Conservation (phyloP, 2,329 filamentous ascomycete genomes). For the Tolypocladium ovalisporum region DNA sequence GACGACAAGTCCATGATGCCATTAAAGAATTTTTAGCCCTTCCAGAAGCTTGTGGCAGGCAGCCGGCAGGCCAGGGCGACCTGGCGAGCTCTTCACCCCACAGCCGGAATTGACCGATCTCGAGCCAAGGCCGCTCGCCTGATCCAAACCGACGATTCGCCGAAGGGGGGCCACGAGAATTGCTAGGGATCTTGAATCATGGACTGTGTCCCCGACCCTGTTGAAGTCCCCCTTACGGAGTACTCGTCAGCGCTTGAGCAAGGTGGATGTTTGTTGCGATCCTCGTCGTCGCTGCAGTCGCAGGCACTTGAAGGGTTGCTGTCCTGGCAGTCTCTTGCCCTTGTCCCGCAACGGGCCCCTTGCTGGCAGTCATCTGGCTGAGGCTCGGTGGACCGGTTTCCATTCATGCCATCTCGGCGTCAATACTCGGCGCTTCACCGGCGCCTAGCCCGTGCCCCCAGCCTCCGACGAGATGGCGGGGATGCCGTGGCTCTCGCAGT, state of each 20-base stretch:
- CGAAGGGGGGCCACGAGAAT: slow-evolving; percentile 5
- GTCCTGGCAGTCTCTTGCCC: background rate
- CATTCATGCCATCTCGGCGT: slow-evolving; percentile 3
- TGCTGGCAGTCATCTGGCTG: background rate
- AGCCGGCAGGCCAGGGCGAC: background rate
- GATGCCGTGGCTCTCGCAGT: slow-evolving; percentile 3
- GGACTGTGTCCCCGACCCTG: background rate
- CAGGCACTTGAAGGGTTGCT: too few species aligned
- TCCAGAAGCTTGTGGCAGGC: slow-evolving; percentile 19
- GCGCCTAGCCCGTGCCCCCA: slow-evolving; percentile 12
- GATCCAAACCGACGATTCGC: slow-evolving; percentile 12
- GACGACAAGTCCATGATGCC: slow-evolving; percentile 9
- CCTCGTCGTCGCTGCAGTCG: background rate
- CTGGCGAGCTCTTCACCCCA: slow-evolving; percentile 10
- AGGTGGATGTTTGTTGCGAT: background rate
- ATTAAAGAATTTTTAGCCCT: slow-evolving; percentile 13
- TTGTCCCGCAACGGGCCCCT: background rate
- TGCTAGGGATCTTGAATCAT: slow-evolving; percentile 2
- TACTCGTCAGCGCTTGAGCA: too few species aligned
- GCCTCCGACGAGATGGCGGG: slow-evolving; percentile 6
- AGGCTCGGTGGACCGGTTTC: slow-evolving; percentile 2
- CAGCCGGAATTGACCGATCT: slow-evolving; percentile 16
- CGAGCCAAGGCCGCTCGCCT: background rate
- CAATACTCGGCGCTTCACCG: slow-evolving; percentile 18
- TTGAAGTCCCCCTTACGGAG: too few species aligned